Base-by-base conservation (phyloP, 1,139 yeast genomes). In the Scheffersomyces titani region DNA sequence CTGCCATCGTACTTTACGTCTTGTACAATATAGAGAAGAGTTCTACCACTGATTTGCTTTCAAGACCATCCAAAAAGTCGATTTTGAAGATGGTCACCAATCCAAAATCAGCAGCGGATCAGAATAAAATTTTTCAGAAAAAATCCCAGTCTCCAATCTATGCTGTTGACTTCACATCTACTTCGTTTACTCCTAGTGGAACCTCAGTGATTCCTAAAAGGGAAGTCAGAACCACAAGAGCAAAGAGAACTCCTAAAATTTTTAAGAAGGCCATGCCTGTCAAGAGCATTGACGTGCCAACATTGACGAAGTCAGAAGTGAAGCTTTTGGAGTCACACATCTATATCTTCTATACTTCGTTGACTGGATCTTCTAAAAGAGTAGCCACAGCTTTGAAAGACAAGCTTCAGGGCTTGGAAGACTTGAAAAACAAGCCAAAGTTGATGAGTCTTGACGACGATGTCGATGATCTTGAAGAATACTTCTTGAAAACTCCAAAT, bases 401-500 rank as follows among this genome's bases (percentile, higher is more conserved):
- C 1, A 72, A 73, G 45, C 70, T 81, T 21, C 47, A 54, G 9
- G 65, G 68, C 22, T 57, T 80, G 44, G 68, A 65, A 3, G 78
- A 70, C 1, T 67, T 85, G 57, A 64, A 65, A 5, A 70, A 51
- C 5, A 69, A 73, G n/a, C 89, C 94, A 5, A 81, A 77, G 54
- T 68, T 90, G 49, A 63, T 87, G 54, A 89, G 91, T 69, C 73
- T 92, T 54, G 89, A 85, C 63, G 97, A 92, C 66, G 97, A 92
- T 65, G 78, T 93, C 20, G 91, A 88, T 61, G 97, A 92, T 70
- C 75, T 91, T 56, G 98, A 92, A 66, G 89, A 90, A 58, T 92
- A 85, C 71, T 92, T 92, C 71, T 78, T 90, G 51, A 80, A 85
- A 52, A 86, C 88, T 16, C 90, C 92, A 6, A 63, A 69, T 6